Base-by-base conservation (phyloP, 1,139 yeast genomes). In the Diutina pseudorugosa region DNA sequence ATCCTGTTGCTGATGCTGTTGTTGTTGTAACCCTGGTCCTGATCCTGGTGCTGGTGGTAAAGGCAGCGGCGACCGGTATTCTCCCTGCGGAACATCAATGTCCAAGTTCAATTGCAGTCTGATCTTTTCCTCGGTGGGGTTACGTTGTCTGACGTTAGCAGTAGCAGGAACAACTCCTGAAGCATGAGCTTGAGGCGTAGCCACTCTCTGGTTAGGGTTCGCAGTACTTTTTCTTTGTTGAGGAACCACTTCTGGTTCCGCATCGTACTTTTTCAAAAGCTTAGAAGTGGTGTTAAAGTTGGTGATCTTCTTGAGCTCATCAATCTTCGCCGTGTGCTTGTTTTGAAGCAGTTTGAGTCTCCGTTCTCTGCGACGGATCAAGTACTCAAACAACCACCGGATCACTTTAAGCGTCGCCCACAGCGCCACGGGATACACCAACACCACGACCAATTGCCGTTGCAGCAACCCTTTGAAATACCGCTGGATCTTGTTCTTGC, bases 211-310 rank as follows among this genome's bases (percentile, higher is more conserved):
- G n/a, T 4, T 30, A 30, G 42, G 19, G 1, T 19, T 4, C 20
- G 42, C 12, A 2, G 20, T n/a, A n/a, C n/a, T n/a, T n/a, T n/a
- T n/a, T n/a, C n/a, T n/a, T n/a, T n/a, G n/a, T n/a, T n/a, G n/a
- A n/a, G n/a, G n/a, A n/a, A n/a, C n/a, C n/a, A n/a, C 20, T 11
- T 3, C 42, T 8, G 42, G 42, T 43, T 43, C 19, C 23, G 18
- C 7, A n/a, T 41, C n/a, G 60, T 81, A 90, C 59, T 90, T 75
- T 53, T 75, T 79, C 51, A 93, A 69, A 53, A 91, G 72, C 16
- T 86, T 82, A 64, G 80, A 82, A 0, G 97, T 88, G 20, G 84
- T 77, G 60, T 85, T 79, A 65, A 82, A 93, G 60, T 87, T 86
- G 21, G 96, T 87, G 59, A 79, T 75, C 55, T 81, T 79, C 66